These are phyloP conservation scores for Kurtzmaniella cleridarum DNA, from an alignment of 805 yeast genomes.

Conservation along the genomic window DNA sequence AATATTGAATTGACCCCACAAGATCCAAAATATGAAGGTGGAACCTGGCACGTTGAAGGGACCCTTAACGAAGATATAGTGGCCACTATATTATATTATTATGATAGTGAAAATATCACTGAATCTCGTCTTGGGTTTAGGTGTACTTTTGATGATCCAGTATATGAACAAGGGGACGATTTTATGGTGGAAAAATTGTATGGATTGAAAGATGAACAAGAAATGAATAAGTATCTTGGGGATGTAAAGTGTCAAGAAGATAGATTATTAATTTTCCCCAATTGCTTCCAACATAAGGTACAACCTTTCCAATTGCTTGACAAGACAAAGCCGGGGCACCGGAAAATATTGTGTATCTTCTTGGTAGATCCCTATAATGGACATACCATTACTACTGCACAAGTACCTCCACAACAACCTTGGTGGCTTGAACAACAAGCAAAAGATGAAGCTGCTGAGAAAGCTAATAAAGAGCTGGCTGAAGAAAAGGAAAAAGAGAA, in stretches of 20 bases:
- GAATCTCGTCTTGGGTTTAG: conserved; percentile 30
- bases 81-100: conserved; percentile 36
- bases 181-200: conserved; percentile 16
- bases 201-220: conserved; percentile 27
- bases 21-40: conserved; percentile 32
- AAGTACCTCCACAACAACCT: conserved; percentile 35
- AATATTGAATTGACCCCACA: conserved; percentile 38
- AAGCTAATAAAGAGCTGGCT: conserved; percentile 1
- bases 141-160: conserved; percentile 23
- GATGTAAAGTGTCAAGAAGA: conserved; percentile 18
- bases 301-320: conserved; percentile 33
- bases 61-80: conserved; percentile 36
- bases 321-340: conserved; percentile 28
- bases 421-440: conserved; percentile 23
- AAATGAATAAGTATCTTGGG: conserved; percentile 20
- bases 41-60: conserved; percentile 42
- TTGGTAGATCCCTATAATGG: conserved; percentile 32
- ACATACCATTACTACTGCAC: conserved; percentile 19
- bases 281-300: conserved; percentile 34
- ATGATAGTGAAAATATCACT: conserved; percentile 34
- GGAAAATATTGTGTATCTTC: conserved; percentile 37
- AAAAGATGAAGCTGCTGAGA: conserved; percentile 7
- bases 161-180: conserved; percentile 30
- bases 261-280: conserved; percentile 33
- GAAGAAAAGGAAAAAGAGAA: background rate